These are phyloP conservation scores for Pueraria montana DNA, from an alignment of 306 rosid genomes.

Conservation along the genomic window DNA sequence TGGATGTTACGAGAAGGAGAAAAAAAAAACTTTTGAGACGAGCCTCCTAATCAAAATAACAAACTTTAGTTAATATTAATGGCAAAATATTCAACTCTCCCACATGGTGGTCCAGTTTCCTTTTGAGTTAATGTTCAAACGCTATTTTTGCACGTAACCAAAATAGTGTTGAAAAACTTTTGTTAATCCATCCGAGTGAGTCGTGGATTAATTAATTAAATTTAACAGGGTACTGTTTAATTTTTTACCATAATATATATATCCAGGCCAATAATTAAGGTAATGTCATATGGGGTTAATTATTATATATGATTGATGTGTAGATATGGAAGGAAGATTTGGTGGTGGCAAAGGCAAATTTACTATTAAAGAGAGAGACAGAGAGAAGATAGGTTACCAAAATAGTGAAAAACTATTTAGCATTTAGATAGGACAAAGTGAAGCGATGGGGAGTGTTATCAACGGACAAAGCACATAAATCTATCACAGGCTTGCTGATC, in stretches of 20 bases:
- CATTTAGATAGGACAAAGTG: constrained; percentile 33
- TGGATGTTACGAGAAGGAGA: background rate
- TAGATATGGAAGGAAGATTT: constrained; percentile 41
- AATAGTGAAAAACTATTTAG: background rate
- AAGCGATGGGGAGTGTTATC: background rate
- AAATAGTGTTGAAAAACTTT: background rate
- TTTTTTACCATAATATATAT: background rate
- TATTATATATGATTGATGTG: background rate
- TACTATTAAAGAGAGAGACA: constrained; percentile 35
- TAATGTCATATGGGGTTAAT: background rate
- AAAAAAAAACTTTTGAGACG: constrained; percentile 9
- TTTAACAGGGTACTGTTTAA: background rate
- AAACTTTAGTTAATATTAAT: constrained; percentile 8
- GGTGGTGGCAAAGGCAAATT: background rate
- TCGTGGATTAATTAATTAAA: constrained; percentile 12
- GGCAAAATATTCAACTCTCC: constrained; percentile 37
- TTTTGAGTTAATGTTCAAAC: constrained; percentile 15
- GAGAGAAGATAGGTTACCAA: constrained; percentile 14
- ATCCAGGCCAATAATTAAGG: constrained; percentile 1
- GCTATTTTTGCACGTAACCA: background rate
- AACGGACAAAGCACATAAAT: constrained; percentile 15
- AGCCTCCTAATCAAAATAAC: constrained; percentile 30
- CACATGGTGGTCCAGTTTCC: constrained; percentile 58
- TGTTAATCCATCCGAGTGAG: background rate
- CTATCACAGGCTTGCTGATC: constrained; percentile 4